These are phyloP conservation scores for Groenewaldozyma salmanticensis DNA, from an alignment of 805 yeast species.

Conservation along the genomic window DNA sequence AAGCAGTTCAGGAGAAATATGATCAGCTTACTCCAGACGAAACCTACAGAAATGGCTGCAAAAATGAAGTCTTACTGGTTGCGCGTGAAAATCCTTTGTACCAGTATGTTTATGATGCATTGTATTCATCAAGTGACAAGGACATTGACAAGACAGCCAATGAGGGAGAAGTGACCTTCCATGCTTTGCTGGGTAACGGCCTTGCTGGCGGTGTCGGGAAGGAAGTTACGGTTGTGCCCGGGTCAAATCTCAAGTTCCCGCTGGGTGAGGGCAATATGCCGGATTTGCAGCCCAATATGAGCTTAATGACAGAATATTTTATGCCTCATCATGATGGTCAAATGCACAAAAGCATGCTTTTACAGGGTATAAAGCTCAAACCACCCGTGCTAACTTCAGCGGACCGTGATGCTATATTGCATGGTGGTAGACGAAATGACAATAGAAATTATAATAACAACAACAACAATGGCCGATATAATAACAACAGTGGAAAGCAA, in stretches of 20 bases:
- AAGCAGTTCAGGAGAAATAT: slow-evolving; percentile 58
- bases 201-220: slow-evolving; percentile 25
- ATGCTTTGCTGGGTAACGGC: slow-evolving; percentile 22
- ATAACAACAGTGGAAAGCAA: slow-evolving; percentile 4
- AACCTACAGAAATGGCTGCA: slow-evolving; percentile 54
- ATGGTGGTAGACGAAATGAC: slow-evolving; percentile 30
- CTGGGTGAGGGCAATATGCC: slow-evolving; percentile 37
- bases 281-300: slow-evolving; percentile 33
- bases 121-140: slow-evolving; percentile 32
- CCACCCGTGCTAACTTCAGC: slow-evolving; percentile 51
- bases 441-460: slow-evolving; percentile 10
- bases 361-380: slow-evolving; percentile 68
- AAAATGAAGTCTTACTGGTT: slow-evolving; percentile 58
- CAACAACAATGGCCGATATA: slow-evolving; percentile 8
- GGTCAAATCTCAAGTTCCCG: slow-evolving; percentile 35
- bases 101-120: slow-evolving; percentile 27
- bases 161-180: slow-evolving; percentile 14
- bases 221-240: slow-evolving; percentile 31
- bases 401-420: slow-evolving; percentile 54
- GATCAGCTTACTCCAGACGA: slow-evolving; percentile 58
- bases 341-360: slow-evolving; percentile 81
- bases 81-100: slow-evolving; percentile 52
- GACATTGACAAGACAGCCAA: slow-evolving; percentile 18
- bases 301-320: slow-evolving; percentile 41
- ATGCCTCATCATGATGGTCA: slow-evolving; percentile 56